phyloP scores from a whole-genome alignment of 768 basidiomycete genomes.

The Boletus sensibilis region DNA sequence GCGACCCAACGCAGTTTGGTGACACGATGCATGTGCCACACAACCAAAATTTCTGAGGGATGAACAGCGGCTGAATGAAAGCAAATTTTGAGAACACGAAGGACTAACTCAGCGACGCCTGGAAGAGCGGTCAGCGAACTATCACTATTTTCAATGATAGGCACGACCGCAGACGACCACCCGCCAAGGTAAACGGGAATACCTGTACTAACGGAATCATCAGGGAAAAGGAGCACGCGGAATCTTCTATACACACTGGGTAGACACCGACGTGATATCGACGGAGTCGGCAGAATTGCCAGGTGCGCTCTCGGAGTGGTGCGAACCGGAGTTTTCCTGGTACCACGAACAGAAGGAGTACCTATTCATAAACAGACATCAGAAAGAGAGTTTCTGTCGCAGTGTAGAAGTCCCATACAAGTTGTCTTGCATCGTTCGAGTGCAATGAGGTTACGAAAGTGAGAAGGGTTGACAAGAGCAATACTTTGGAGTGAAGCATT shows the following conservation, averaged over 20 bases:
- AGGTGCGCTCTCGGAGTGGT: not conserved
- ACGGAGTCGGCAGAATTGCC: not conserved
- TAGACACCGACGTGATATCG: not conserved
- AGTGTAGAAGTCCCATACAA: constrained; percentile 5
- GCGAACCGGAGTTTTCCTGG: not conserved
- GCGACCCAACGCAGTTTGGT: too few relatives aligned
- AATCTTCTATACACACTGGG: constrained; percentile 11
- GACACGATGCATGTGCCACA: not conserved
- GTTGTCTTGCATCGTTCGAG: constrained; percentile 9
- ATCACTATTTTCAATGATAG: not conserved
- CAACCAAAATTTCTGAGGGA: constrained; percentile 5
- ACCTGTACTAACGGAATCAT: constrained; percentile 3
- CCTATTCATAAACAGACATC: constrained; percentile 7
- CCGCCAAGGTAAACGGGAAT: not conserved
- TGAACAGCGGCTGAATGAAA: not conserved
- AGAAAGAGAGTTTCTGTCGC: not conserved
- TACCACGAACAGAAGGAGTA: not conserved
- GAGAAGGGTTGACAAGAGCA: not conserved
- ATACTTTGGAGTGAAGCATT: not conserved
- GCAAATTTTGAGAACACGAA: not conserved
- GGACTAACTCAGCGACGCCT: constrained; percentile 13
- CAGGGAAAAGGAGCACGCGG: not conserved
- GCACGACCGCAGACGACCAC: not conserved
- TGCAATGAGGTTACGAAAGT: not conserved
- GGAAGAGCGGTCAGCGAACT: not conserved